Conservation (phyloP, 1,139 yeast genomes). For the Blastobotrys illinoisensis region DNA sequence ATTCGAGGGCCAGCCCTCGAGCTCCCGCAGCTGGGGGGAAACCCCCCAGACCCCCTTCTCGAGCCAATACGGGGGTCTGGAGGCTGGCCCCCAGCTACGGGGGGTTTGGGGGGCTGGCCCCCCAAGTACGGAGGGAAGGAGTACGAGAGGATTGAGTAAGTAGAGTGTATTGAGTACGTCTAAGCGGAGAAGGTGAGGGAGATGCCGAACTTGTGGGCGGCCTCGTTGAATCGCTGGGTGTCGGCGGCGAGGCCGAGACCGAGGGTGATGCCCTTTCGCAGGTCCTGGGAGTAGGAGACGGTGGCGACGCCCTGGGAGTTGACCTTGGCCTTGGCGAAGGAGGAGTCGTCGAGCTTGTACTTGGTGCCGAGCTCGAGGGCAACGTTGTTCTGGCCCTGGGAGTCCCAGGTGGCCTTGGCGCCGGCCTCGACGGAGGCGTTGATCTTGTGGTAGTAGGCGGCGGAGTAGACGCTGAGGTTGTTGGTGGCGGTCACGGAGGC, state of each 20-base stretch:
- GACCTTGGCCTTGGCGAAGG: constrained; percentile 94
- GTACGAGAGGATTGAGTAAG: not conserved
- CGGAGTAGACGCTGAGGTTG: constrained; percentile 86
- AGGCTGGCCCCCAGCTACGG: not conserved
- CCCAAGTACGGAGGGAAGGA: not conserved
- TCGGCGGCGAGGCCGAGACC: constrained; percentile 98
- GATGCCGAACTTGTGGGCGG: constrained; percentile 97
- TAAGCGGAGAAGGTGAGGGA: constrained; percentile 89
- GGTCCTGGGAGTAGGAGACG: constrained; percentile 86
- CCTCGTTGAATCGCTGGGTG: constrained; percentile 91
- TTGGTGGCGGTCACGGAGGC: constrained; percentile 85
- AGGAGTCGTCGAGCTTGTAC: constrained; percentile 79
- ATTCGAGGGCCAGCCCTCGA: no score
- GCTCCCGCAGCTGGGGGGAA: no score
- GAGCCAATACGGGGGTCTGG: not conserved
- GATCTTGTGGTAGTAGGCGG: constrained; percentile 96
- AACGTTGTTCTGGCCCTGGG: constrained; percentile 62
- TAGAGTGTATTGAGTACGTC: constrained; percentile 16
- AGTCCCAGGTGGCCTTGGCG: constrained; percentile 96
- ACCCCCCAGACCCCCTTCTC: no score
- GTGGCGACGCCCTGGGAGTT: constrained; percentile 97
- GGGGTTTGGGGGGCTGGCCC: not conserved
- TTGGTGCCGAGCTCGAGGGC: constrained; percentile 93
- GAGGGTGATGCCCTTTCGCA: constrained; percentile 94
- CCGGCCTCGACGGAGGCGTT: constrained; percentile 91